A percentile compares a stretch with the other conserved stretches of the same genome.
Evolutionary conservation across 2,329 filamentous ascomycete species (phyloP).

Genomic region (Pyrenochaeta sp.): DNA sequence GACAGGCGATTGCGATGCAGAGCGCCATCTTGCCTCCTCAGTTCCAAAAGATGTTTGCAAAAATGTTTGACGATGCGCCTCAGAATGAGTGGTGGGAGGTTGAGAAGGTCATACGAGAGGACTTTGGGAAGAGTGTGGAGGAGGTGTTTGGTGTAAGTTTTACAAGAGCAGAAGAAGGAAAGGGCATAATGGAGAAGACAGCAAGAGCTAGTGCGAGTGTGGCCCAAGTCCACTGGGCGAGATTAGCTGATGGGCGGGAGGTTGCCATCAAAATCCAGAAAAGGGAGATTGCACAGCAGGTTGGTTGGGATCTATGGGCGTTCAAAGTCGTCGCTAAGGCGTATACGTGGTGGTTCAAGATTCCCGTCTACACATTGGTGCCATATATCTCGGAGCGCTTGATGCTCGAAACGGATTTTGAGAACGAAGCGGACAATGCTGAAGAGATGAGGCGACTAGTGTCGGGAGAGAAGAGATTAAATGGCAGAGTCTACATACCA

Average conservation of each 20-base stretch:
- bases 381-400: constrained; percentile 94
- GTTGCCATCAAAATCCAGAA: constrained; percentile 98
- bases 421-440: constrained; percentile 89
- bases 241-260: constrained; percentile 83
- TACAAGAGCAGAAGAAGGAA: constrained; percentile 64
- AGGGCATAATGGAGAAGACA: constrained; percentile 74
- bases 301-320: constrained; percentile 94
- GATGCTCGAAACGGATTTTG: constrained; percentile 91
- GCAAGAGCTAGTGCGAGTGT: constrained; percentile 87
- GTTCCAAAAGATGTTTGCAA: constrained; percentile 93
- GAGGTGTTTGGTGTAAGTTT: constrained; percentile 95
- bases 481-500: constrained; percentile 86
- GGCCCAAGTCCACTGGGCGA: constrained; percentile 96
- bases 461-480: constrained; percentile 76
- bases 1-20: constrained; percentile 98
- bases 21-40: constrained; percentile 91
- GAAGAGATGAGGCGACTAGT: constrained; percentile 84
- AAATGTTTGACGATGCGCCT: constrained; percentile 98
- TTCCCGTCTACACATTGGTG: constrained; percentile 90
- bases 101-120: constrained; percentile 83
- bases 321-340: constrained; percentile 88
- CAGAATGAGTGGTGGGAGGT: constrained; percentile 90
- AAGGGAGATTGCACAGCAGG: constrained; percentile 87
- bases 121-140: constrained; percentile 84
- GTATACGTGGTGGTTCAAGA: constrained; percentile 87